These are phyloP conservation scores for Pilatotrama ljubarskyi DNA, from an alignment of 768 basidiomycete genomes.

Conservation along the genomic window DNA sequence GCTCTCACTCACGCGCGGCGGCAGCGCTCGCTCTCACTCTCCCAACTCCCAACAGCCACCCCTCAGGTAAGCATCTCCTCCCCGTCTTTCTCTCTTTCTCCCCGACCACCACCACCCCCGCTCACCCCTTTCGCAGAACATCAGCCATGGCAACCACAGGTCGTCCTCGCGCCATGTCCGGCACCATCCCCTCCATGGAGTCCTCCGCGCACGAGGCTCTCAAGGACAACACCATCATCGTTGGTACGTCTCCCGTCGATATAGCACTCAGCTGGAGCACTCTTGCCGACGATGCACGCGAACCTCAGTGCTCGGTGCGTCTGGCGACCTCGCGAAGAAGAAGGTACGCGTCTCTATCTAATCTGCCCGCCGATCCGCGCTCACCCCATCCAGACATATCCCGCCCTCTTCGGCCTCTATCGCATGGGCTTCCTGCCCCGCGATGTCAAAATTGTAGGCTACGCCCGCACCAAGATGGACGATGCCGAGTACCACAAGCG, in stretches of 20 bases:
- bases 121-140: constrained; percentile 3
- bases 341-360: constrained; percentile 54
- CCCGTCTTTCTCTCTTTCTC: constrained; percentile 13
- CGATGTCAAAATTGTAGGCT: constrained; percentile 89
- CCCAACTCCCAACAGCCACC: background rate
- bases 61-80: constrained; percentile 4
- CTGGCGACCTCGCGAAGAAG: constrained; percentile 98
- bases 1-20: background rate
- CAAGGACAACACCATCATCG: constrained; percentile 85
- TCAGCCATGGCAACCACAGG: constrained; percentile 29
- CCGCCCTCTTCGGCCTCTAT: constrained; percentile 91
- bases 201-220: constrained; percentile 59
- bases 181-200: constrained; percentile 91
- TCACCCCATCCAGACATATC: constrained; percentile 69
- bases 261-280: background rate
- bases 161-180: constrained; percentile 59
- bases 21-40: constrained; percentile 1
- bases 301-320: constrained; percentile 83
- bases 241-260: constrained; percentile 55
- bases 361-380: constrained; percentile 16
- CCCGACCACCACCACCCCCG: constrained; percentile 16
- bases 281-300: background rate
- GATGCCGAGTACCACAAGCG: constrained; percentile 82
- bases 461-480: constrained; percentile 96
- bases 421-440: constrained; percentile 76